These are phyloP conservation scores for Thraustochytrium aureum DNA, from an alignment of 352 stramenopile species.

Conservation along the genomic window DNA sequence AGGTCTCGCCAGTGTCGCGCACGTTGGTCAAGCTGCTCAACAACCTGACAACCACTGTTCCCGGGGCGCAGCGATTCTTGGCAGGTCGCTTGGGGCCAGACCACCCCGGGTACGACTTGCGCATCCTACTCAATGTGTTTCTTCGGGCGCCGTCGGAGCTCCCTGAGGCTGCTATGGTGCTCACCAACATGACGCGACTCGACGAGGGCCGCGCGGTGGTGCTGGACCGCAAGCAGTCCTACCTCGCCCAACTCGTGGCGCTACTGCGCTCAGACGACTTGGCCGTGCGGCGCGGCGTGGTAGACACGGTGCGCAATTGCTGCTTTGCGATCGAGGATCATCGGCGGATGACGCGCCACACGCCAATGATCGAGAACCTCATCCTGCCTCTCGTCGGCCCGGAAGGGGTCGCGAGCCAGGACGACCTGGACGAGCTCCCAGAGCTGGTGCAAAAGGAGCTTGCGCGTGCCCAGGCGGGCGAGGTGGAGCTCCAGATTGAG, in stretches of 20 bases:
- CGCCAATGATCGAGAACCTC: conserved; percentile 40
- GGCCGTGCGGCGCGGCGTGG: conserved; percentile 19
- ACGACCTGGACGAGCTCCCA: conserved; percentile 36
- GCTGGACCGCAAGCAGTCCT: conserved; percentile 8
- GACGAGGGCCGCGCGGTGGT: conserved; percentile 45
- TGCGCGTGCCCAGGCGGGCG: background rate
- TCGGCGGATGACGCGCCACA: background rate
- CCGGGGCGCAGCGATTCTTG: conserved; percentile 27
- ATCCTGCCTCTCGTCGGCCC: conserved; percentile 46
- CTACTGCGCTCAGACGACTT: background rate
- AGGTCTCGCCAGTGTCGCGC: background rate
- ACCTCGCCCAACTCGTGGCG: background rate
- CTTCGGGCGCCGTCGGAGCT: background rate
- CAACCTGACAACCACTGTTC: conserved; percentile 47
- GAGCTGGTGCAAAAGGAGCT: conserved; percentile 12
- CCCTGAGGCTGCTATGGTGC: conserved; percentile 13
- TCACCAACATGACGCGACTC: conserved; percentile 32
- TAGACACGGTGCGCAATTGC: conserved; percentile 50
- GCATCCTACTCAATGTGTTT: conserved; percentile 19
- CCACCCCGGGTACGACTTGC: conserved; percentile 20
- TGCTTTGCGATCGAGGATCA: conserved; percentile 44
- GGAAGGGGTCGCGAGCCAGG: background rate
- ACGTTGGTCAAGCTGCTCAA: conserved; percentile 48
- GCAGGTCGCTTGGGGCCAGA: conserved; percentile 28
- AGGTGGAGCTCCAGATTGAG: background rate